These are phyloP conservation scores for Raddia distichophylla DNA, from an alignment of 176 grass and related monocot species.

Conservation along the genomic window DNA sequence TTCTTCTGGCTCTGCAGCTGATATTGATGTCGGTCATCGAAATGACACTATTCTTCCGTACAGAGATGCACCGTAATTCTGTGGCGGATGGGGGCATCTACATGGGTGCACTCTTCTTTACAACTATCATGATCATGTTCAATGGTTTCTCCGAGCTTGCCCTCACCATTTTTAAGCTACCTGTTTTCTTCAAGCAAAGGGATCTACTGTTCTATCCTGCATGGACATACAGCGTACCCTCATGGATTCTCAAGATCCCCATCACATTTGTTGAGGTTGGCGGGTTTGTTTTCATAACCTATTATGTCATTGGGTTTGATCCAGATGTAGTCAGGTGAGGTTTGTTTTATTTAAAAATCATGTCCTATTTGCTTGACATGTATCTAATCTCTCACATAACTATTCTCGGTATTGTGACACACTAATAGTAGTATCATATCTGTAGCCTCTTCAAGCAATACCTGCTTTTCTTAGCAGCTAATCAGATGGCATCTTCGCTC, in stretches of 20 bases:
- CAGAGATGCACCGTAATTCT: background rate
- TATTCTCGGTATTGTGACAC: background rate
- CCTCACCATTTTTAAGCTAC: constrained; percentile 26
- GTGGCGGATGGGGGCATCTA: background rate
- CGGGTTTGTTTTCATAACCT: background rate
- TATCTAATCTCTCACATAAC: too few relatives aligned
- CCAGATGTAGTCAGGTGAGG: background rate
- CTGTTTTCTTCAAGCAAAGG: constrained; percentile 32
- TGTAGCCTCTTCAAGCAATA: constrained; percentile 51
- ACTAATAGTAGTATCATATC: background rate
- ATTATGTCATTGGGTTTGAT: background rate
- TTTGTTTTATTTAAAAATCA: background rate
- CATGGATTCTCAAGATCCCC: constrained; percentile 31
- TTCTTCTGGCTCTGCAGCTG: background rate
- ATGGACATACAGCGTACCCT: constrained; percentile 27
- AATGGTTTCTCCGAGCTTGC: constrained; percentile 21
- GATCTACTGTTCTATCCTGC: background rate
- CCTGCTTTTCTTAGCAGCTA: constrained; percentile 37
- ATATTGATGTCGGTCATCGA: background rate
- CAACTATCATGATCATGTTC: constrained; percentile 16
- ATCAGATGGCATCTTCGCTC: constrained; percentile 40
- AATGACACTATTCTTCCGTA: background rate
- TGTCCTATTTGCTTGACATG: too few relatives aligned
- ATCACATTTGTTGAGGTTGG: background rate
- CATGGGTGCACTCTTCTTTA: background rate